Evolutionary conservation across 208 protist species (phyloP).

Genomic region (Trypanosoma theileri): DNA sequence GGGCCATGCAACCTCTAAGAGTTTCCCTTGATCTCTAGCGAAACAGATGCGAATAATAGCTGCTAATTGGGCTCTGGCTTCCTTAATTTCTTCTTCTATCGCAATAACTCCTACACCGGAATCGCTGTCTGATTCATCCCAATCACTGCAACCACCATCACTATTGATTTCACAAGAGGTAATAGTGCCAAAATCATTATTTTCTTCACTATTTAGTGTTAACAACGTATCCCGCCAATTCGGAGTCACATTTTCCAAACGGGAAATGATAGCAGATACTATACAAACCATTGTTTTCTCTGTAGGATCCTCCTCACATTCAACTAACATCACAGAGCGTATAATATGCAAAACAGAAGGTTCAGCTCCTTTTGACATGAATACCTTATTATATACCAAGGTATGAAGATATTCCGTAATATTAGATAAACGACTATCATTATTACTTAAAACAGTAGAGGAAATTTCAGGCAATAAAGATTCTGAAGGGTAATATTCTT

Average conservation of each 20-base stretch:
- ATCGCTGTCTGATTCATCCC: constrained; percentile 20
- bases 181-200: neutral
- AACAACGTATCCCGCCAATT: constrained; percentile 4
- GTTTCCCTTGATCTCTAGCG: neutral
- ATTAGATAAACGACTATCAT: neutral
- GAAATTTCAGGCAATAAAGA: constrained; percentile 31
- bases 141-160: neutral
- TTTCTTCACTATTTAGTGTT: neutral
- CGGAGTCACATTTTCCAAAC: constrained; percentile 15
- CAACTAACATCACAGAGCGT: constrained; percentile 43
- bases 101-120: constrained; percentile 10
- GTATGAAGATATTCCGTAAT: constrained; percentile 17
- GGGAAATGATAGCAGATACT: neutral
- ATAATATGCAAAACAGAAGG: constrained; percentile 52
- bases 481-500: constrained; percentile 36
- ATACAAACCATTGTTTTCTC: constrained; percentile 6
- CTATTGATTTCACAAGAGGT: neutral
- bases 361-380: constrained; percentile 49
- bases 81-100: constrained; percentile 18
- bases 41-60: neutral
- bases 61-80: neutral
- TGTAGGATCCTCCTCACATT: constrained; percentile 17
- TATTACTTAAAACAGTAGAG: neutral
- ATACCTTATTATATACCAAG: constrained; percentile 32
- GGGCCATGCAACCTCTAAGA: neutral